These are phyloP conservation scores for Calocybe indica DNA, from an alignment of 768 basidiomycete genomes.

Conservation along the genomic window DNA sequence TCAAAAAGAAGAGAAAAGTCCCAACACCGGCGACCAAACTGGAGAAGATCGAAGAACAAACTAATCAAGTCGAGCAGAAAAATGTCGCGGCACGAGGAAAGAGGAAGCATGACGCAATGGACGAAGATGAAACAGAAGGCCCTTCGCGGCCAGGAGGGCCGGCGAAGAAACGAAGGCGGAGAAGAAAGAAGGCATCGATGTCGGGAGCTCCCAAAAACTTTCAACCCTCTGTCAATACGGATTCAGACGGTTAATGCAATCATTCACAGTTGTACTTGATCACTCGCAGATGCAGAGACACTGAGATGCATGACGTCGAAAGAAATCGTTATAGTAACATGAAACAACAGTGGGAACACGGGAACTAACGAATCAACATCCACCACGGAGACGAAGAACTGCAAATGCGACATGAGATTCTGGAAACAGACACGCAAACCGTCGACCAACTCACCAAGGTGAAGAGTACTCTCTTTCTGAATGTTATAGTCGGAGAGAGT, in stretches of 20 bases:
- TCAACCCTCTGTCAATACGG: too few species aligned
- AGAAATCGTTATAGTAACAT: neutral
- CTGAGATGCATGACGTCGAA: too few species aligned
- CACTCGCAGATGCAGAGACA: too few species aligned
- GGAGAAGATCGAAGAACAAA: conserved; percentile 2
- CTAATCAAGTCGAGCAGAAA: conserved; percentile 2
- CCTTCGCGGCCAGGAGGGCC: neutral
- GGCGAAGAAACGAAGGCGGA: conserved; percentile 22
- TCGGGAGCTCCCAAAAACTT: too few species aligned
- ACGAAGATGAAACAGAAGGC: neutral
- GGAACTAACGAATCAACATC: conserved; percentile 21
- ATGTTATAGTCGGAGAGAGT: conserved; percentile 96
- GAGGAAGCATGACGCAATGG: conserved; percentile 21
- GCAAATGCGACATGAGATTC: too few species aligned
- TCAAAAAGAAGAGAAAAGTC: conserved; percentile 73
- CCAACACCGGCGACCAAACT: conserved; percentile 6
- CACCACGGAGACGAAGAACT: conserved; percentile 96
- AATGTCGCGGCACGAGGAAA: conserved; percentile 1
- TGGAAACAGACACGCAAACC: conserved; percentile 13
- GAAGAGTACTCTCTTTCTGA: conserved; percentile 99
- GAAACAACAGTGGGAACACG: neutral
- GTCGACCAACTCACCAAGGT: conserved; percentile 35
- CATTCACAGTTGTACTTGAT: too few species aligned
- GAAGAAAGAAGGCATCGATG: conserved; percentile 2
- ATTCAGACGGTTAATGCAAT: too few species aligned